Base-by-base conservation (phyloP, 805 yeast species). In the Teunomyces atbi region DNA sequence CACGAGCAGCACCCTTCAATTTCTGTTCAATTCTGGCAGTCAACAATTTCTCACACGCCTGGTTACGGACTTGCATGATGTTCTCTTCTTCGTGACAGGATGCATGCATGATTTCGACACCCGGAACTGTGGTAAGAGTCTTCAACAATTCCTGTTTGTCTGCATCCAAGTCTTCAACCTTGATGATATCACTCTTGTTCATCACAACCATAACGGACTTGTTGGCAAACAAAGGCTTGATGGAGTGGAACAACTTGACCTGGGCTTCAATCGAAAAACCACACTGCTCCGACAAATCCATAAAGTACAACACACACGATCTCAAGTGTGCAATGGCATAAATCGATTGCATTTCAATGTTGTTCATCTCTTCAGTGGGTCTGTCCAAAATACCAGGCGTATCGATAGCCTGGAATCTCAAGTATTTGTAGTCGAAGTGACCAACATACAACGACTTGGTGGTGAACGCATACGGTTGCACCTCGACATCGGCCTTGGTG, bases 321-420 rank as follows among this genome's bases (percentile, higher is more conserved):
- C 98, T 83, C 69, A 94, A 81, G 71, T 94, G 99, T 28, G 99
- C 99, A 77, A 94, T 90, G 51, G 99, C 99, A 62, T 94, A 94
- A 62, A 94, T 94, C 42, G 96, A 87, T 76, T 94, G 99, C 99
- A 94, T 94, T 76, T 94, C 99, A 69, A 94, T 94, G 72, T 94
- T 94, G 77, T 94, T 94, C 99, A 94, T 94, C 67, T 94, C 99
- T 71, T 94, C 99, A 38, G 97, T 90, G 50, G 99, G 99, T 69
- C 98, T 84, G 71, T 94, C 99, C 66, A 94, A 77, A 61, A 94
- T 91, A 76, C 99, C 99, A 28, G 99, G 99, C 32, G 99, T 94
- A 71, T 94, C 99, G 64, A 94, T 94, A 46, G 98, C 99, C 76
- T 94, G 99, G 77, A 94, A 94, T 63, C 99, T 80, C 63, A 94